phyloP scores from a whole-genome alignment of 192 early-diverging fungal genomes.

The Entophlyctis helioformis region DNA sequence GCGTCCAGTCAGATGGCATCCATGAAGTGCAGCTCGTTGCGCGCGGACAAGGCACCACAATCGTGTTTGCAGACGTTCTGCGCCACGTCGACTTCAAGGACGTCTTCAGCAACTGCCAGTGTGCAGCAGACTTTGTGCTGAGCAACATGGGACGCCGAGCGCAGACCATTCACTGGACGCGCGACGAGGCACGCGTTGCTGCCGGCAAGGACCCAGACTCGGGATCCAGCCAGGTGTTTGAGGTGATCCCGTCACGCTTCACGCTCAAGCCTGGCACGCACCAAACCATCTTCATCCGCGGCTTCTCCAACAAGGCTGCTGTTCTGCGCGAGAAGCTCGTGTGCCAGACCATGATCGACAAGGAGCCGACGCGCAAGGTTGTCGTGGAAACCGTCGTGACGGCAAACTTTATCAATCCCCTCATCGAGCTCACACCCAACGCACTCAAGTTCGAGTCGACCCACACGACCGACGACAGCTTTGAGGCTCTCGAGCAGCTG shows the following conservation, averaged over 20 bases:
- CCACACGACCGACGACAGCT: slow-evolving; percentile 29
- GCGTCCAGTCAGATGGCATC: slow-evolving; percentile 16
- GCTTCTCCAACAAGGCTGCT: slow-evolving; percentile 24
- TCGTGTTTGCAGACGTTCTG: slow-evolving; percentile 35
- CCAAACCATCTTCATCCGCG: slow-evolving; percentile 33
- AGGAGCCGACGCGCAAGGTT: slow-evolving; percentile 32
- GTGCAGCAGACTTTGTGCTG: slow-evolving; percentile 27
- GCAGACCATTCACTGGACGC: slow-evolving; percentile 35
- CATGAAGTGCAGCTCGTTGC: slow-evolving; percentile 42
- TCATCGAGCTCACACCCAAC: slow-evolving; percentile 26
- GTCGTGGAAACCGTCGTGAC: slow-evolving; percentile 23
- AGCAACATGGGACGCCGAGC: slow-evolving; percentile 36
- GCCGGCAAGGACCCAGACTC: slow-evolving; percentile 6
- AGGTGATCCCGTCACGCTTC: slow-evolving; percentile 36
- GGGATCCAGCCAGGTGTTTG: slow-evolving; percentile 19
- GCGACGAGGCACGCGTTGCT: slow-evolving; percentile 20
- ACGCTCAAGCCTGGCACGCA: slow-evolving; percentile 27
- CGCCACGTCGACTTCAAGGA: slow-evolving; percentile 31
- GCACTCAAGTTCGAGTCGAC: slow-evolving; percentile 30
- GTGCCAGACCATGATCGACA: slow-evolving; percentile 36
- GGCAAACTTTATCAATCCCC: slow-evolving; percentile 45
- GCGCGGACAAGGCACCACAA: slow-evolving; percentile 38
- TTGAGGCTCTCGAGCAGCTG: slow-evolving; percentile 16
- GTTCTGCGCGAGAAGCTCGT: slow-evolving; percentile 25
- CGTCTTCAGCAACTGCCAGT: slow-evolving; percentile 47